Percentiles rank a stretch among this genome's conserved stretches.
Conservation (phyloP, 176 grass and related monocot species). For the Juncus effusus region DNA sequence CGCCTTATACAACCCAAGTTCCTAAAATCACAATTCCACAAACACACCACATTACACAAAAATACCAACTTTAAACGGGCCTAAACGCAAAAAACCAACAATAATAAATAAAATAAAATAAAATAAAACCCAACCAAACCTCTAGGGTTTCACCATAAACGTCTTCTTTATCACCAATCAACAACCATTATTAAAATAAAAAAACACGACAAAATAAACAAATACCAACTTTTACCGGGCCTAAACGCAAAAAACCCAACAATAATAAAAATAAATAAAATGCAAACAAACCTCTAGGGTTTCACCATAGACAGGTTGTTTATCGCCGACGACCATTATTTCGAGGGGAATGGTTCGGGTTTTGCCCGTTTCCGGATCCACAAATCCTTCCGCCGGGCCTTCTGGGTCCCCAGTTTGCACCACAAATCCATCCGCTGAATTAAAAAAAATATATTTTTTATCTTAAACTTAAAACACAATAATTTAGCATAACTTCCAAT, state of each 20-base stretch:
- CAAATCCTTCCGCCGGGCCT: conserved; percentile 87
- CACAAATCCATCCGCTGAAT: conserved; percentile 94
- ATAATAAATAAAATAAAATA: conserved; percentile 26
- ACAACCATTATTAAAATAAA: conserved; percentile 47
- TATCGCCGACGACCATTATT: conserved; percentile 78
- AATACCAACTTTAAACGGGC: conserved; percentile 1
- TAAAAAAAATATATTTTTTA: conserved; percentile 34
- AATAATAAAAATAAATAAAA: conserved; percentile 20
- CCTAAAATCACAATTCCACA: conserved; percentile 37
- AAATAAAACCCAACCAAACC: conserved; percentile 36
- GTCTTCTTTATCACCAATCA: conserved; percentile 55
- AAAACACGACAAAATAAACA: conserved; percentile 14
- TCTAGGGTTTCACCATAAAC: conserved; percentile 89
- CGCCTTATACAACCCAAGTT: conserved; percentile 91
- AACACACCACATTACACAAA: conserved; percentile 11
- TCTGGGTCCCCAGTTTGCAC: conserved; percentile 98
- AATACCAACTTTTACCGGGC: neutral
- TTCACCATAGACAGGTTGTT: conserved; percentile 70
- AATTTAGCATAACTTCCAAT: too few relatives aligned
- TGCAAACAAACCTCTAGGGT: conserved; percentile 66
- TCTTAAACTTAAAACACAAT: too few relatives aligned
- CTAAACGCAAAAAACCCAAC: conserved; percentile 5
- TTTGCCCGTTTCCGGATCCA: conserved; percentile 82
- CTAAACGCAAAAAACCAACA: conserved; percentile 1
- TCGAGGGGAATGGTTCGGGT: conserved; percentile 74